phyloP scores from a whole-genome alignment of 2,329 filamentous ascomycete genomes.

The Paracorniculantispora psalliotae region DNA sequence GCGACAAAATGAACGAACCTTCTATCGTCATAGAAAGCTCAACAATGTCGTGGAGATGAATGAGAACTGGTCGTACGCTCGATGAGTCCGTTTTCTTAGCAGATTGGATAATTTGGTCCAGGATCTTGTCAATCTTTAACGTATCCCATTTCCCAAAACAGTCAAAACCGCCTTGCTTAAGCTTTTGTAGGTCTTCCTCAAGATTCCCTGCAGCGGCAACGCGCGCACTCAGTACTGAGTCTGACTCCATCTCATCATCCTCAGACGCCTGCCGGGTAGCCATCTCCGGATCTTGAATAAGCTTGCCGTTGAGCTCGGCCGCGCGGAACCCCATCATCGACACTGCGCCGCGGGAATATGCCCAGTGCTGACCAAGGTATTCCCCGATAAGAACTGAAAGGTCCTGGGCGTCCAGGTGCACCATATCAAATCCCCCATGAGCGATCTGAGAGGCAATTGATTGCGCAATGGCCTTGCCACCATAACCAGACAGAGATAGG shows the following conservation, averaged over 20 bases:
- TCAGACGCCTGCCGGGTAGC: constrained; percentile 27
- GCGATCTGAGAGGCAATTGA: constrained; percentile 60
- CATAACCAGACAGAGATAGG: constrained; percentile 33
- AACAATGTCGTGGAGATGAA: constrained; percentile 76
- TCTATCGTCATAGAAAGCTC: constrained; percentile 67
- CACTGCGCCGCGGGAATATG: constrained; percentile 41
- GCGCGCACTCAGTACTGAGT: constrained; percentile 26
- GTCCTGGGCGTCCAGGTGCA: constrained; percentile 64
- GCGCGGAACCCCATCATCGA: constrained; percentile 54
- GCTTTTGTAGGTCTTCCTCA: constrained; percentile 42
- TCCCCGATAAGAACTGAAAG: constrained; percentile 64
- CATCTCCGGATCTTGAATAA: constrained; percentile 43
- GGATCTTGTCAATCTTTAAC: constrained; percentile 52
- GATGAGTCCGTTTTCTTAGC: constrained; percentile 32
- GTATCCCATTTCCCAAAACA: constrained; percentile 51
- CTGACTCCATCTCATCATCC: constrained; percentile 31
- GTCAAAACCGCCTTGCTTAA: constrained; percentile 33
- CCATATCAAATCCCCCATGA: constrained; percentile 56
- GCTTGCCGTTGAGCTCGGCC: constrained; percentile 49
- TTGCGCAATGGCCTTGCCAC: constrained; percentile 33
- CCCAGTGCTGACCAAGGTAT: constrained; percentile 61
- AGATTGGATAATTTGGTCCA: constrained; percentile 52
- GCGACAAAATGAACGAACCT: constrained; percentile 63
- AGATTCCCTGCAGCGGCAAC: constrained; percentile 22
- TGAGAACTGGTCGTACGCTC: constrained; percentile 52